These are phyloP conservation scores for Candida multigemmis DNA, from an alignment of 805 yeast species.

Conservation along the genomic window DNA sequence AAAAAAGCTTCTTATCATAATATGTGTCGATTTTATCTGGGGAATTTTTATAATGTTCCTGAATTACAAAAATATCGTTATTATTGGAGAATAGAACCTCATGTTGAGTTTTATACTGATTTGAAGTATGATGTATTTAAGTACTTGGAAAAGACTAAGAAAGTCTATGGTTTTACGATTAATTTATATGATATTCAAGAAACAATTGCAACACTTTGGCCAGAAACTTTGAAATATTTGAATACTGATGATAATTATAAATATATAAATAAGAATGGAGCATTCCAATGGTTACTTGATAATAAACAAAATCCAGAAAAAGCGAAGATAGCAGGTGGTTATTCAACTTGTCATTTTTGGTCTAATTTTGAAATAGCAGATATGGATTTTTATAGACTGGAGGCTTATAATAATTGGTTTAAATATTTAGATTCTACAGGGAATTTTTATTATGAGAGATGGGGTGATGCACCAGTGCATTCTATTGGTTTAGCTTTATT, in stretches of 20 bases:
- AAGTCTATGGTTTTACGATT: conserved; percentile 67
- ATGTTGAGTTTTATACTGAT: conserved; percentile 56
- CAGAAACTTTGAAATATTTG: conserved; percentile 54
- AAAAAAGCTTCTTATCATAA: conserved; percentile 58
- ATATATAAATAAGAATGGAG: conserved; percentile 37
- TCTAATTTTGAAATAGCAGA: conserved; percentile 81
- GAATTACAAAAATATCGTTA: conserved; percentile 52
- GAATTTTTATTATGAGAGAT: conserved; percentile 81
- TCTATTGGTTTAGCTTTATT: conserved; percentile 66
- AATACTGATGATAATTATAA: conserved; percentile 48
- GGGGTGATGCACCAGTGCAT: conserved; percentile 95
- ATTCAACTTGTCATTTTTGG: conserved; percentile 84
- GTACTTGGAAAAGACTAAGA: conserved; percentile 57
- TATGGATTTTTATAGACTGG: conserved; percentile 69
- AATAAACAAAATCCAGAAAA: conserved; percentile 42
- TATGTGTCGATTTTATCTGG: conserved; percentile 78
- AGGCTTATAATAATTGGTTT: conserved; percentile 60
- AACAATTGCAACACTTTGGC: conserved; percentile 58
- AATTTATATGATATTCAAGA: conserved; percentile 63
- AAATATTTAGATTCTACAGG: conserved; percentile 58
- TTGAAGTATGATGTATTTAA: conserved; percentile 71
- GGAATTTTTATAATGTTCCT: conserved; percentile 55
- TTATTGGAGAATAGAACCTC: conserved; percentile 80
- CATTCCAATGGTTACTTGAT: conserved; percentile 45
- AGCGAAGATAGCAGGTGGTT: conserved; percentile 32